Conservation (phyloP, 148 eudicot genomes). For the Pharnaceum exiguum region DNA sequence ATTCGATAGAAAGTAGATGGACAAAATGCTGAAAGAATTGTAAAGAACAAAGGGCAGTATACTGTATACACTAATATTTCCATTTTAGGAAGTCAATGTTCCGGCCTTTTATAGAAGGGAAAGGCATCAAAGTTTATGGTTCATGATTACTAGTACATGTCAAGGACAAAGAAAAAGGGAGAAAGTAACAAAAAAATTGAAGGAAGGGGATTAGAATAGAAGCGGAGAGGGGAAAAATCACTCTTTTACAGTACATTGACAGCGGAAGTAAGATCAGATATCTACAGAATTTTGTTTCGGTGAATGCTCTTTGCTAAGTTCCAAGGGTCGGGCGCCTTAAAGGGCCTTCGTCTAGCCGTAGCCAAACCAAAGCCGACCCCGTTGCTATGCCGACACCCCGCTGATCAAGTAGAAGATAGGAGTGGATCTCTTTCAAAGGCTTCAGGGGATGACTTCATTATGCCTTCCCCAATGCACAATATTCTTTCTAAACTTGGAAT, state of each 20-base stretch:
- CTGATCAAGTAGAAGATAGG: conserved; percentile 2
- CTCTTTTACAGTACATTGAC: conserved; percentile 4
- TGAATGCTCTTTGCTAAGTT: neutral
- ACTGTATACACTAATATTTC: conserved; percentile 11
- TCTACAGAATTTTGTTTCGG: neutral
- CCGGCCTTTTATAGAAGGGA: conserved; percentile 22
- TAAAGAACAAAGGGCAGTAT: neutral
- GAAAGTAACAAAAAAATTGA: neutral
- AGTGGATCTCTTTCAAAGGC: conserved; percentile 63
- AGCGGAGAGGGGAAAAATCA: neutral
- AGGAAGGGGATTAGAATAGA: too few species aligned
- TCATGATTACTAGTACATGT: neutral
- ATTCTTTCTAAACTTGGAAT: conserved; percentile 25
- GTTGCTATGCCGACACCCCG: conserved; percentile 1
- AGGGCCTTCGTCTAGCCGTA: neutral
- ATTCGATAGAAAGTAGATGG: neutral
- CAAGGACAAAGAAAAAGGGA: neutral
- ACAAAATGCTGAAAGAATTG: neutral
- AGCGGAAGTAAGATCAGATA: neutral
- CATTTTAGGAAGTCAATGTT: conserved; percentile 26
- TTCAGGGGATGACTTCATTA: neutral
- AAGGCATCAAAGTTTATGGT: neutral
- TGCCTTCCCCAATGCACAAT: conserved; percentile 26
- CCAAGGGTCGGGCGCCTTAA: conserved; percentile 22
- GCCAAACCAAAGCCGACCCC: neutral